Percentiles rank a stretch among this genome's conserved stretches.
Conservation (phyloP, 352 stramenopile species). For the Globisporangium yorkense region DNA sequence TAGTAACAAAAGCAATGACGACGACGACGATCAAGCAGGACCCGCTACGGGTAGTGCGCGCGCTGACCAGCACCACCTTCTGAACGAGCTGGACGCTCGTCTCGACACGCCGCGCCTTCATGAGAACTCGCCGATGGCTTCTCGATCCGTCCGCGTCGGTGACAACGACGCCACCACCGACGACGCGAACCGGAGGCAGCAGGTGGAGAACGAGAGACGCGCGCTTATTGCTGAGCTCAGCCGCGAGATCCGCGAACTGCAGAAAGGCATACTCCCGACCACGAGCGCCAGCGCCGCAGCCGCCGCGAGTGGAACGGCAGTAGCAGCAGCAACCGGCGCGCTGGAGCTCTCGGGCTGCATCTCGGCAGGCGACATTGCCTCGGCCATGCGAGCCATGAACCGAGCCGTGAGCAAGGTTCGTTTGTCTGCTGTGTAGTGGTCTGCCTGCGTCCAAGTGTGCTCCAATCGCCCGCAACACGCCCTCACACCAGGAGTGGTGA, state of each 20-base stretch:
- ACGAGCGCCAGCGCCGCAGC: slow-evolving; percentile 11
- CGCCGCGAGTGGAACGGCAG: neutral
- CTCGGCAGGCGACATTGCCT: slow-evolving; percentile 35
- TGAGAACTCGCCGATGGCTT: neutral
- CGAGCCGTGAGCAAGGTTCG: slow-evolving; percentile 24
- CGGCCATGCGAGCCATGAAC: slow-evolving; percentile 35
- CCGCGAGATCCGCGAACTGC: slow-evolving; percentile 41
- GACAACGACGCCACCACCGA: neutral
- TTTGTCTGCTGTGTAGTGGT: neutral
- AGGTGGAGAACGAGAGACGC: slow-evolving; percentile 2
- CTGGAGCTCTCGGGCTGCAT: slow-evolving; percentile 31
- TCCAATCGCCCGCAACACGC: neutral
- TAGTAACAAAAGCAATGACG: neutral
- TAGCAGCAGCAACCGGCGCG: neutral
- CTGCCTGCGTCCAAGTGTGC: too few species aligned
- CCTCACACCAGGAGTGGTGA: neutral
- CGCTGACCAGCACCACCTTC: slow-evolving; percentile 16
- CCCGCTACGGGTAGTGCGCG: neutral
- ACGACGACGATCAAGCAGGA: neutral
- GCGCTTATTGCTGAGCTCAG: slow-evolving; percentile 16
- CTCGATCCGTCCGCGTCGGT: neutral
- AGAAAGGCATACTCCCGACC: slow-evolving; percentile 28
- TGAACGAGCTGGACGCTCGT: slow-evolving; percentile 25
- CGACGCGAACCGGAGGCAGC: neutral
- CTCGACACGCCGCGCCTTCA: neutral